Percentiles rank a stretch among this genome's conserved stretches.
phyloP scores from a whole-genome alignment of 202 grass and related monocot genomes.

The Setaria italica region DNA sequence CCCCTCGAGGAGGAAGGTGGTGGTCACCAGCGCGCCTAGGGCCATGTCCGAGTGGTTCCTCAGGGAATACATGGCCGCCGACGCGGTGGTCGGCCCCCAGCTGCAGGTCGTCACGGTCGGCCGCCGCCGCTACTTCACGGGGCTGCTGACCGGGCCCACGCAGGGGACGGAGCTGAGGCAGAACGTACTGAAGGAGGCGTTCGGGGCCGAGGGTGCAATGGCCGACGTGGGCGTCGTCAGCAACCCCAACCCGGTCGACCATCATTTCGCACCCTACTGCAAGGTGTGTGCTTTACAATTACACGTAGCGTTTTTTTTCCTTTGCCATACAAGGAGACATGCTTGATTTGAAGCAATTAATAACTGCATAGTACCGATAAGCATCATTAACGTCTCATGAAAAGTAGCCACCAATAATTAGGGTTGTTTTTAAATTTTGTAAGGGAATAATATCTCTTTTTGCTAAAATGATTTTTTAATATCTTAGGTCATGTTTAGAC shows the following conservation, averaged over 20 bases:
- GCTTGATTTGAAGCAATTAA: neutral
- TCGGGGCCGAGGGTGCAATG: conserved; percentile 27
- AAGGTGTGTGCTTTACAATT: conserved; percentile 51
- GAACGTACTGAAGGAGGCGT: conserved; percentile 40
- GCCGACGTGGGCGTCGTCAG: conserved; percentile 61
- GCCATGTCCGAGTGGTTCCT: conserved; percentile 81
- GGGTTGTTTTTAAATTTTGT: too few species aligned
- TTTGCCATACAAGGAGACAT: neutral
- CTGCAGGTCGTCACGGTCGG: conserved; percentile 55
- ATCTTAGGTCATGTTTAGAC: too few species aligned
- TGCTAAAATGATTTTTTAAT: too few species aligned
- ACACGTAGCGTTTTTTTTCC: neutral
- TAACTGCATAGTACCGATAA: neutral
- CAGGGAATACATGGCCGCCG: conserved; percentile 65
- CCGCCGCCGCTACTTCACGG: conserved; percentile 64
- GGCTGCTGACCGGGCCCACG: conserved; percentile 46
- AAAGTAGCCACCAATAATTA: neutral
- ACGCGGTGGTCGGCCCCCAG: conserved; percentile 63
- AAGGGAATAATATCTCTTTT: too few species aligned
- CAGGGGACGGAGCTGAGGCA: conserved; percentile 4
- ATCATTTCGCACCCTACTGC: conserved; percentile 54
- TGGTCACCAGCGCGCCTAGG: conserved; percentile 65
- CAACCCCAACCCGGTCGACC: conserved; percentile 36
- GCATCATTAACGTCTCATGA: neutral
- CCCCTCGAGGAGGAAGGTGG: conserved; percentile 53